Evolutionary conservation across 768 basidiomycete species (phyloP).

Genomic region (Agaricus subrufescens): DNA sequence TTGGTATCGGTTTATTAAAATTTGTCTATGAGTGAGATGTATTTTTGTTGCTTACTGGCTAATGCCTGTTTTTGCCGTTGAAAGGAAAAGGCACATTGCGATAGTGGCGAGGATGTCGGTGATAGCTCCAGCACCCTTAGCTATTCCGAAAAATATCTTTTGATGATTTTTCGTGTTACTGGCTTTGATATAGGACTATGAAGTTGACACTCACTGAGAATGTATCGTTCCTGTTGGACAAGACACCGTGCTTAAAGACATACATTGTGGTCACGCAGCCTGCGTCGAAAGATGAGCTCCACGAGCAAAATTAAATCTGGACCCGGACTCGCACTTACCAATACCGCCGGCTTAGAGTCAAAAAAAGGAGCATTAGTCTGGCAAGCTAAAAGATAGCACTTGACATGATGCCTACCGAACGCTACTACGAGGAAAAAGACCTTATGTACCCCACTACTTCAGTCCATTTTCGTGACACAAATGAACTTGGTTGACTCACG

Average conservation of each 20-base stretch:
- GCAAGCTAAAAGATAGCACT: background rate
- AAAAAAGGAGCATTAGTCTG: background rate
- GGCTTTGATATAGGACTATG: background rate
- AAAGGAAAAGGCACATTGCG: constrained; percentile 37
- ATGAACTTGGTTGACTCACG: constrained; percentile 14
- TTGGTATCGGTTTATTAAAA: background rate
- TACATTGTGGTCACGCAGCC: constrained; percentile 32
- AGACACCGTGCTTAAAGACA: constrained; percentile 25
- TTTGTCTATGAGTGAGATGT: background rate
- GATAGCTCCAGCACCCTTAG: constrained; percentile 38
- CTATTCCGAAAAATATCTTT: constrained; percentile 39
- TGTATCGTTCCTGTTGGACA: constrained; percentile 21
- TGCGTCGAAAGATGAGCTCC: background rate
- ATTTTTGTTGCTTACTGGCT: constrained; percentile 18
- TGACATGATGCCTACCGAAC: constrained; percentile 18
- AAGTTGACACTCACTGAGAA: constrained; percentile 22
- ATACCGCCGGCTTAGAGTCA: constrained; percentile 21
- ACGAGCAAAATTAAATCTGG: background rate
- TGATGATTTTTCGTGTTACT: too few species aligned
- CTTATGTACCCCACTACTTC: constrained; percentile 9
- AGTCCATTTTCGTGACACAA: background rate
- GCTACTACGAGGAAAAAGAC: constrained; percentile 21
- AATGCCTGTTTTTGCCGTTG: constrained; percentile 33
- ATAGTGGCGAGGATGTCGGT: constrained; percentile 41
- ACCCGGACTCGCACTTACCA: constrained; percentile 15